Base-by-base conservation (phyloP, 1,139 yeast species). In the Blastobotrys proliferans region DNA sequence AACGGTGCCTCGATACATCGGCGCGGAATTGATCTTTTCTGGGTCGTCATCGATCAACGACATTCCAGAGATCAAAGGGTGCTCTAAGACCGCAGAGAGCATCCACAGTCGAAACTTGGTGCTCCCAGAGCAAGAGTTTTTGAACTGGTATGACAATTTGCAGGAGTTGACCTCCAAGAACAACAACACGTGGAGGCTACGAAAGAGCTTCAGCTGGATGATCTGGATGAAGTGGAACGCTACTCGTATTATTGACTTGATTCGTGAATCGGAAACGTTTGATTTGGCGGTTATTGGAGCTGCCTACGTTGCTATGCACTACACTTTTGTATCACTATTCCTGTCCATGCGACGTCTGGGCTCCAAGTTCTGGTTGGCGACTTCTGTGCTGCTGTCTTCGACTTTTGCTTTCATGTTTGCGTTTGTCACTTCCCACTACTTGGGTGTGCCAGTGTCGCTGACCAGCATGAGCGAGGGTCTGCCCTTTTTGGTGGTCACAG, bases 271-370 rank as follows among this genome's bases (percentile, higher is more conserved):
- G 11, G 97, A 92, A 56, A 78, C 83, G 28, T 86, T 87, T 53
- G 98, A 94, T 63, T 79, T 92, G 37, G 78, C 80, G 11, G 74
- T 90, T 49, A 82, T 94, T 44, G 75, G 87, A 9, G 65, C 81
- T 42, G 97, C 97, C 2, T 94, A 94, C 62, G 55, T 80, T 28
- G 95, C 95, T 41, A 90, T 92, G 97, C 74, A 87, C 74, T 83
- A 85, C 64, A 86, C 96, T 14, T 76, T 92, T 52, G 67, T 79
- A 44, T 81, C 82, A 50, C 77, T 94, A 35, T 92, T 87, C 56
- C 58, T 78, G 48, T 94, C 87, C 53, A 84, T 92, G 95, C 78
- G 78, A 55, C 61, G 64, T 37, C 71, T 83, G 26, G 97, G 96
- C 21, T 87, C 97, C 37, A 83, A 77, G 54, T 83, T 88, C 57